Percentiles rank a stretch among this genome's conserved stretches.
Evolutionary conservation across 1,284 basidiomycete species (phyloP).

Genomic region (Pisolithus thermaeus): DNA sequence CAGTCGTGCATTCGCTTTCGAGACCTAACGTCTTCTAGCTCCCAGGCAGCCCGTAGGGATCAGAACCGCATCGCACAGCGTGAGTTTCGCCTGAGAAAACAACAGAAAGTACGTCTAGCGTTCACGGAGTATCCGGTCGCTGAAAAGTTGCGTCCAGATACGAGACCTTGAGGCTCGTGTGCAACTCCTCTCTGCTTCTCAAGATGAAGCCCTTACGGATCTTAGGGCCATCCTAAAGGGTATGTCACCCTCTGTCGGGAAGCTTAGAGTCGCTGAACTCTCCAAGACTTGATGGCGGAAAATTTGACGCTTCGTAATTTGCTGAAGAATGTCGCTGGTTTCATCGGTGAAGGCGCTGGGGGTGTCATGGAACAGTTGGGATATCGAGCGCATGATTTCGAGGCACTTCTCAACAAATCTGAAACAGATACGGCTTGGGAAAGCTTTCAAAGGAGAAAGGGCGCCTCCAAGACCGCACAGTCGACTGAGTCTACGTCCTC

Average conservation of each 20-base stretch:
- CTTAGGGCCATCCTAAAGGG: conserved; percentile 79
- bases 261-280: conserved; percentile 2
- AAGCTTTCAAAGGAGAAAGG: conserved; percentile 66
- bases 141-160: conserved; percentile 47
- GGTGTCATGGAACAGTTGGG: conserved; percentile 76
- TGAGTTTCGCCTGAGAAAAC: conserved; percentile 86
- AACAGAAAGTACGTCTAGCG: conserved; percentile 57
- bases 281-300: conserved; percentile 77
- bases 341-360: conserved; percentile 81
- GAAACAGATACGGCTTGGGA: conserved; percentile 92
- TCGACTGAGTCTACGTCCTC: conserved; percentile 26
- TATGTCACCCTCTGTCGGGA: conserved; percentile 21
- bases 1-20: conserved; percentile 12
- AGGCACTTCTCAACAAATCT: conserved; percentile 72
- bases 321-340: conserved; percentile 66
- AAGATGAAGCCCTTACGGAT: conserved; percentile 81
- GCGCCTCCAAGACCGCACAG: conserved; percentile 23
- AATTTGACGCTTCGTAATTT: conserved; percentile 79
- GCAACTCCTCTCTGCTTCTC: conserved; percentile 82
- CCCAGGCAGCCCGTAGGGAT: conserved; percentile 78
- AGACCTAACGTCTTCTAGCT: conserved; percentile 39
- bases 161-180: conserved; percentile 89
- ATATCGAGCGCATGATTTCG: conserved; percentile 71
- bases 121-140: neutral
- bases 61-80: conserved; percentile 92